phyloP scores from a whole-genome alignment of 1,284 basidiomycete species.

The Melampsora larici-populina region DNA sequence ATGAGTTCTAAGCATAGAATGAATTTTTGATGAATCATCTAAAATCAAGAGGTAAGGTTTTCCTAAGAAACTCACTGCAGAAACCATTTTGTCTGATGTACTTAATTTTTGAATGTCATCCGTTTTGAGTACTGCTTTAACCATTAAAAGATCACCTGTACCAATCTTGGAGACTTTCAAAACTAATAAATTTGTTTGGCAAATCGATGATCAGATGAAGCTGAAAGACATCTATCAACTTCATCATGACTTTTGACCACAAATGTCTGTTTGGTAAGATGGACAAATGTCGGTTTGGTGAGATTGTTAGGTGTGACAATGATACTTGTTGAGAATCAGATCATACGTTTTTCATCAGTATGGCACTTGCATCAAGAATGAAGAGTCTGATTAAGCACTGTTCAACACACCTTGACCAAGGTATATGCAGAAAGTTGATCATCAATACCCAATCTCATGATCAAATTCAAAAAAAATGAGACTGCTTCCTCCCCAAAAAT shows the following conservation, averaged over 20 bases:
- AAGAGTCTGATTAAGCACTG: too few relatives aligned
- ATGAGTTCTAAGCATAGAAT: neutral
- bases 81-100: neutral
- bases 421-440: too few relatives aligned
- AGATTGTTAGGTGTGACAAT: neutral
- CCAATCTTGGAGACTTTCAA: neutral
- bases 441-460: too few relatives aligned
- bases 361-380: too few relatives aligned
- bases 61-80: neutral
- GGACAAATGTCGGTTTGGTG: too few relatives aligned
- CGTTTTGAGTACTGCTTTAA: constrained; percentile 7
- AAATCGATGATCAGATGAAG: constrained; percentile 2
- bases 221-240: neutral
- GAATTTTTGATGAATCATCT: neutral
- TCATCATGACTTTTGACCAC: neutral
- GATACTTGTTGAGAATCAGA: neutral
- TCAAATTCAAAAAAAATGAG: too few relatives aligned
- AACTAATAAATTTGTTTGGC: neutral
- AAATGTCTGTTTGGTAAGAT: neutral
- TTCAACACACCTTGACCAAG: too few relatives aligned
- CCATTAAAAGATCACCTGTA: constrained; percentile 9
- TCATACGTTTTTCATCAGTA: too few relatives aligned
- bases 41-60: neutral
- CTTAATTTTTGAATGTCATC: neutral
- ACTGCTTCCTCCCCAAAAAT: too few relatives aligned